Percentiles rank a stretch among this genome's conserved stretches.
Conservation (phyloP, 805 yeast genomes). For the Candida glaebosa region DNA sequence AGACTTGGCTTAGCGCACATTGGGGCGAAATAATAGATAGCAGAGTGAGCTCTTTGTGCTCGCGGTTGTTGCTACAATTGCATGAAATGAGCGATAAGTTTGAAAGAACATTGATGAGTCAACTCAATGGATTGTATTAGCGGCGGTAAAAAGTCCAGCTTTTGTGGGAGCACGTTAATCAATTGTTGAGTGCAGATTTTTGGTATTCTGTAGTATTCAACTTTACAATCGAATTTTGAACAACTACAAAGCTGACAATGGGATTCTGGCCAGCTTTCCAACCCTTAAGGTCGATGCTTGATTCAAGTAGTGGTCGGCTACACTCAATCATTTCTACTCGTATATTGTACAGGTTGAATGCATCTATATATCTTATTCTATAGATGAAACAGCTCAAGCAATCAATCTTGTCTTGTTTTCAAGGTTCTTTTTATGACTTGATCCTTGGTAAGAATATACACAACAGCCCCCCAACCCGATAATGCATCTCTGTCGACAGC, state of each 20-base stretch:
- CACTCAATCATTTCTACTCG: neutral
- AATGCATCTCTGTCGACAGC: slow-evolving; percentile 97
- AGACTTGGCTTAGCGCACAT: slow-evolving; percentile 22
- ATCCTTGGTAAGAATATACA: slow-evolving; percentile 87
- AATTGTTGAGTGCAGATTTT: too few relatives aligned
- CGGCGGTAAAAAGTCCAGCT: neutral
- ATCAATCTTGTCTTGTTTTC: slow-evolving; percentile 91
- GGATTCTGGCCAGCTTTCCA: too few relatives aligned
- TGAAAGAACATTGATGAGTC: slow-evolving; percentile 30
- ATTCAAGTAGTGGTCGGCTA: neutral
- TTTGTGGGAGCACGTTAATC: neutral
- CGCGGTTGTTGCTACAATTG: slow-evolving; percentile 35
- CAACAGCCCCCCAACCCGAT: slow-evolving; percentile 98
- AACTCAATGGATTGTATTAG: slow-evolving; percentile 24
- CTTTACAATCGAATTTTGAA: too few relatives aligned
- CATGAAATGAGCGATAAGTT: slow-evolving; percentile 19
- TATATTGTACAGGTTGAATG: slow-evolving; percentile 1
- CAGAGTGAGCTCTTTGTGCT: slow-evolving; percentile 34
- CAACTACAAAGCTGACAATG: too few relatives aligned
- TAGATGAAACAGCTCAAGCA: neutral
- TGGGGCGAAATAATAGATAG: slow-evolving; percentile 39
- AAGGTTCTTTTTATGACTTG: slow-evolving; percentile 82
- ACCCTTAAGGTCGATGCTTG: too few relatives aligned
- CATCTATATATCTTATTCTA: neutral
- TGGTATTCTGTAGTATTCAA: too few relatives aligned